phyloP scores from a whole-genome alignment of 2,329 filamentous ascomycete species.

The Apiospora kogelbergensis region DNA sequence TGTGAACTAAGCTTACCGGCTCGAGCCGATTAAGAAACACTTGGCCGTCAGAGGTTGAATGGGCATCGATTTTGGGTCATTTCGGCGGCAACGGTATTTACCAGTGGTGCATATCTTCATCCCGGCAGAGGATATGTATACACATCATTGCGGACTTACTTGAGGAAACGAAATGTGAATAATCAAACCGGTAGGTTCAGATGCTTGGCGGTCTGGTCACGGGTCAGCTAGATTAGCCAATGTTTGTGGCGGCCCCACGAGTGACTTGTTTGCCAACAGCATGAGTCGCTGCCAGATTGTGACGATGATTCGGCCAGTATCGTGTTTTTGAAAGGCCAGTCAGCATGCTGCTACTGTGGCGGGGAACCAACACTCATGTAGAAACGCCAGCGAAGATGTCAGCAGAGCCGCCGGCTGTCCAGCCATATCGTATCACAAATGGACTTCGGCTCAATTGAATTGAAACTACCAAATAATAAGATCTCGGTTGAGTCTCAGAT shows the following conservation, averaged over 20 bases:
- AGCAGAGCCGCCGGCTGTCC: not conserved
- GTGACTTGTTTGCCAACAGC: not conserved
- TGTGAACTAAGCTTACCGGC: too few species aligned
- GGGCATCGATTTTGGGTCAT: too few species aligned
- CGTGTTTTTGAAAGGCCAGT: not conserved
- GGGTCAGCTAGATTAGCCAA: too few species aligned
- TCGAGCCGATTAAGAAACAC: too few species aligned
- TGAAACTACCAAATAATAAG: not conserved
- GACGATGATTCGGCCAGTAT: not conserved
- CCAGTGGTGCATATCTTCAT: too few species aligned
- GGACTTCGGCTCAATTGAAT: not conserved
- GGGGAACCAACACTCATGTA: not conserved
- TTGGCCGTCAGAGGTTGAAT: too few species aligned
- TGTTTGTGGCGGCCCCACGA: not conserved
- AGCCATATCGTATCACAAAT: not conserved
- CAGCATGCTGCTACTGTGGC: not conserved
- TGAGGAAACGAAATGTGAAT: too few species aligned
- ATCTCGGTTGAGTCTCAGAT: not conserved
- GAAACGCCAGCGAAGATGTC: not conserved
- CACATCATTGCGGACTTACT: too few species aligned
- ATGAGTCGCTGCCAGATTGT: not conserved
- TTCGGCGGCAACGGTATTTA: too few species aligned
- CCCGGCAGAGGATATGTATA: too few species aligned
- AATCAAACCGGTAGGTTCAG: too few species aligned
- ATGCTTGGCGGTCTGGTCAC: too few species aligned